A percentile compares a stretch with the other conserved stretches of the same genome.
These are phyloP conservation scores for Trichosanthes truncata DNA, from an alignment of 306 rosid genomes.

Conservation along the genomic window DNA sequence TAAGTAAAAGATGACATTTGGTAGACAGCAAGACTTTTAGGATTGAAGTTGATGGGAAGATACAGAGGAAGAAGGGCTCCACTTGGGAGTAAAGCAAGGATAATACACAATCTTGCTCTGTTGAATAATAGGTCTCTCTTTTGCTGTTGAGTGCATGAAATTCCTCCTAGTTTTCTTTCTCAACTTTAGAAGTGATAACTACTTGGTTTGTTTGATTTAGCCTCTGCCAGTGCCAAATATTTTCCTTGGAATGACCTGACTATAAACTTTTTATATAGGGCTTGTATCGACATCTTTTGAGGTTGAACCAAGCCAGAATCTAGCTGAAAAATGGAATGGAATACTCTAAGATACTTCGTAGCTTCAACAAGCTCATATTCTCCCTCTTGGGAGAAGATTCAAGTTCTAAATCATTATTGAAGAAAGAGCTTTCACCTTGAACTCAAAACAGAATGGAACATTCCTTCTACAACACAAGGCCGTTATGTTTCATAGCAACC, in stretches of 20 bases:
- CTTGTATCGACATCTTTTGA: too few relatives aligned
- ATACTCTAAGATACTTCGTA: too few relatives aligned
- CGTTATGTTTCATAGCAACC: neutral
- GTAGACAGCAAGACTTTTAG: neutral
- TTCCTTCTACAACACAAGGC: neutral
- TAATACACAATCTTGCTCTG: neutral
- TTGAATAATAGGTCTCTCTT: neutral
- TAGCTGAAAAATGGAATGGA: too few relatives aligned
- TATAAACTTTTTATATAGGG: too few relatives aligned
- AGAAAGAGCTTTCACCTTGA: neutral
- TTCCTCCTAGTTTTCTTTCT: neutral
- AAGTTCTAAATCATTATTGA: neutral
- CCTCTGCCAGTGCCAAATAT: neutral
- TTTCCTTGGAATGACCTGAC: neutral
- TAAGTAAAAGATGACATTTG: neutral
- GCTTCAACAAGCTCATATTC: too few relatives aligned
- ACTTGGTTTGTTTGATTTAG: neutral
- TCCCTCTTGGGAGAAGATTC: too few relatives aligned
- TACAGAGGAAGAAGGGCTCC: neutral
- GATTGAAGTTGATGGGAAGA: neutral
- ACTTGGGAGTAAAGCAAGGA: neutral
- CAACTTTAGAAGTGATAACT: neutral
- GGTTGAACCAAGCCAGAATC: too few relatives aligned
- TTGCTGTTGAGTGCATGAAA: neutral
- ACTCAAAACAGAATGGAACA: neutral